phyloP scores from a whole-genome alignment of 2,329 filamentous ascomycete genomes.

The Penicillium nordicum region DNA sequence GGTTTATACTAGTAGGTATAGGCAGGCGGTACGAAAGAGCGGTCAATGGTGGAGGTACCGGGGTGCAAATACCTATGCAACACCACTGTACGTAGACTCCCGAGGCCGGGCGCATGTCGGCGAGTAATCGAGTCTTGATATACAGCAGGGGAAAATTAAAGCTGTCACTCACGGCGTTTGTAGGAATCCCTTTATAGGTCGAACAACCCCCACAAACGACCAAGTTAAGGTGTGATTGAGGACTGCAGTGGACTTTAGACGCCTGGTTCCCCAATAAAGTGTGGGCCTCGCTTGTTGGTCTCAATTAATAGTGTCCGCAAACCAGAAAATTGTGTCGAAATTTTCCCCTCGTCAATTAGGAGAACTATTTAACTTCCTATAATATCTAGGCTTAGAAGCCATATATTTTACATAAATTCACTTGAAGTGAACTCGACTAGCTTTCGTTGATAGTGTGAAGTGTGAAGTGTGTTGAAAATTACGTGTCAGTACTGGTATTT shows the following conservation, averaged over 20 bases:
- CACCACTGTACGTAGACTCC: neutral
- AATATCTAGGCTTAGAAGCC: neutral
- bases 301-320: neutral
- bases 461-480: neutral
- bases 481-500: neutral
- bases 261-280: neutral
- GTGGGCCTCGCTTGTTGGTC: slow-evolving; percentile 1
- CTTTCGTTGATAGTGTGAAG: neutral
- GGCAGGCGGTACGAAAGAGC: too few species aligned
- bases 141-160: neutral
- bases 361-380: neutral
- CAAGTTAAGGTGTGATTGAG: neutral
- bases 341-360: neutral
- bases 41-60: too few species aligned
- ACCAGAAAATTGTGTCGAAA: neutral
- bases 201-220: neutral
- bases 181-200: neutral
- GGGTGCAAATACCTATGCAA: too few species aligned
- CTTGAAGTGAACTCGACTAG: neutral
- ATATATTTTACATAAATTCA: neutral
- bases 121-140: neutral
- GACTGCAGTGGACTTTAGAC: neutral
- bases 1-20: too few species aligned
- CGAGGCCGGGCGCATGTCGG: neutral
- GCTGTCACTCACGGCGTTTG: neutral